Evolutionary conservation across 2,329 filamentous ascomycete species (phyloP), one percentile per base, ranked within the genome.

Genomic region (Sporothrix curviconia): DNA sequence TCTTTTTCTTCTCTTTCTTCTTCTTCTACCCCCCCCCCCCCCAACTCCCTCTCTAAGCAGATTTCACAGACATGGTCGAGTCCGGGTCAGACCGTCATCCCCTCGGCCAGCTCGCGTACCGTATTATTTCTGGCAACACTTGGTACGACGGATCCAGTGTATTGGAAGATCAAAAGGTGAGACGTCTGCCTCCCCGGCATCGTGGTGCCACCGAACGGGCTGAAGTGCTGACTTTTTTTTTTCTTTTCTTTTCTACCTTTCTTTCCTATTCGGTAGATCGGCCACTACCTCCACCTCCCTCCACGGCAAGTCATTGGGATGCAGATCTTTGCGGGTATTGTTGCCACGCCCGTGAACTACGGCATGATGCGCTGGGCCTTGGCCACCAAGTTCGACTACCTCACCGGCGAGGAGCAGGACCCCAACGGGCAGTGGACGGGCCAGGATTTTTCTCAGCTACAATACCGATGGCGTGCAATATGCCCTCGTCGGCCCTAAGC

Each of bases 301-400:
- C 63, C 61, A 28, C 61, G 63, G 7, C 46, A 58, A 22, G 61
- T 64, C 15, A 63, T 64, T 7, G 60, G 60, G n/a, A 60, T 62
- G 32, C 61, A 64, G 42, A 59, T 63, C 15, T 32, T 62, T 25
- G 61, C 59, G 54, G 60, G 60, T 49, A 61, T 63, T 30, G 25
- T 64, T n/a, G 59, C 60, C 3, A 56, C 56, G 4, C 63, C 61
- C 4, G 50, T 64, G 19, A 64, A 63, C 58, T 63, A 64, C 36
- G 61, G 50, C 28, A 58, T 64, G 3, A 63, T 64, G 63, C 53
- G 57, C 7, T 60, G 59, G 57, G 63, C 59, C 6, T 9, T 62
- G 4, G 56, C 57, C 7, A 50, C 61, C 47, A 62, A 63, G 42
- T 59, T 46, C 34, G 59, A 60, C 36, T 62, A 62, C 30, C 22